Evolutionary conservation across 1,284 basidiomycete genomes (phyloP).

Genomic region (Xerocomus amazonicus): DNA sequence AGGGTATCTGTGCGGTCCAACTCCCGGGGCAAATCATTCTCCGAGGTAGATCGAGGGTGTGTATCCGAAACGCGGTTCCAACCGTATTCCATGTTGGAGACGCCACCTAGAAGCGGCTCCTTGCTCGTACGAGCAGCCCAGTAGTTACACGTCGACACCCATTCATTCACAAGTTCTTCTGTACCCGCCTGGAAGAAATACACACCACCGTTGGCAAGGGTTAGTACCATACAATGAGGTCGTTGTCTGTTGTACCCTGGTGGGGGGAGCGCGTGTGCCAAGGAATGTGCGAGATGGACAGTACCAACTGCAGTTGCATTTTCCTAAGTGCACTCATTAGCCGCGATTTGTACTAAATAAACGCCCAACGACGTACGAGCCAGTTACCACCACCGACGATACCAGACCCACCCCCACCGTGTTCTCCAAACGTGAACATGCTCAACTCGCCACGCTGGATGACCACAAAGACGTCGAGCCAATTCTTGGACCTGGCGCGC

Average conservation of each 20-base stretch:
- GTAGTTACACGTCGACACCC: conserved; percentile 98
- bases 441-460: conserved; percentile 90
- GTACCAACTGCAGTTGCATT: conserved; percentile 84
- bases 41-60: conserved; percentile 55
- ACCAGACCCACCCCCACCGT: conserved; percentile 51
- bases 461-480: conserved; percentile 94
- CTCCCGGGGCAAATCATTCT: conserved; percentile 51
- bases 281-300: conserved; percentile 81
- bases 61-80: conserved; percentile 80
- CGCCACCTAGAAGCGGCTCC: conserved; percentile 90
- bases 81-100: conserved; percentile 99
- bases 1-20: conserved; percentile 55
- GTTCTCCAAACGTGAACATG: conserved; percentile 90
- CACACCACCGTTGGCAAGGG: conserved; percentile 81
- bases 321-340: conserved; percentile 44
- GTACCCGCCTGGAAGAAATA: conserved; percentile 98
- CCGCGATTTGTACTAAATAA: neutral
- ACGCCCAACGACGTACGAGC: conserved; percentile 61
- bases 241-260: conserved; percentile 89
- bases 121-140: conserved; percentile 95
- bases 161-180: conserved; percentile 95
- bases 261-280: conserved; percentile 83
- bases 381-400: conserved; percentile 94
- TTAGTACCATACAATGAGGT: conserved; percentile 95
- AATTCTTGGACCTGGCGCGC: conserved; percentile 79